Evolutionary conservation across 768 basidiomycete genomes (phyloP).

Genomic region (Boletus coccyginus): DNA sequence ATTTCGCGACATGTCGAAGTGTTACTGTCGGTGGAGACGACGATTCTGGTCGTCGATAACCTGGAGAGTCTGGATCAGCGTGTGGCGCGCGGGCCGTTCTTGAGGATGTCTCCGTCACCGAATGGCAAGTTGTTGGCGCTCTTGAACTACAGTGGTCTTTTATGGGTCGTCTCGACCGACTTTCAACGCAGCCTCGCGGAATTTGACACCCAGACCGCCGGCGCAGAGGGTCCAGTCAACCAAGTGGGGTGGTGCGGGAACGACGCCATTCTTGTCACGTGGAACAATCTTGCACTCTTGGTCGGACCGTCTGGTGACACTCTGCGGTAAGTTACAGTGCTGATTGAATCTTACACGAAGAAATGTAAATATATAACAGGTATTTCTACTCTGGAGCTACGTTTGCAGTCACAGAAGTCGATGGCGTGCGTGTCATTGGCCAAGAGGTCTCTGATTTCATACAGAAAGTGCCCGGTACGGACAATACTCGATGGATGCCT

Average conservation of each 20-base stretch:
- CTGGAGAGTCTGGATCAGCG: slow-evolving; percentile 88
- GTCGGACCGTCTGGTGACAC: slow-evolving; percentile 93
- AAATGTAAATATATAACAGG: slow-evolving; percentile 39
- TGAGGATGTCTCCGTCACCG: slow-evolving; percentile 83
- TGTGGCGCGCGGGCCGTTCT: slow-evolving; percentile 85
- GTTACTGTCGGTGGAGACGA: slow-evolving; percentile 74
- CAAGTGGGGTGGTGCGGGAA: slow-evolving; percentile 96
- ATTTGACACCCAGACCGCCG: slow-evolving; percentile 65
- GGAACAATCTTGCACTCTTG: slow-evolving; percentile 72
- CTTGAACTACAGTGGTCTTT: slow-evolving; percentile 63
- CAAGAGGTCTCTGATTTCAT: slow-evolving; percentile 83
- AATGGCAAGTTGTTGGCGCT: slow-evolving; percentile 92
- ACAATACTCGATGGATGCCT: neutral
- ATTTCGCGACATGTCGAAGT: slow-evolving; percentile 90
- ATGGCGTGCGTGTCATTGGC: slow-evolving; percentile 84
- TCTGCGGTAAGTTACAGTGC: slow-evolving; percentile 56
- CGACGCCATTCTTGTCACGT: slow-evolving; percentile 87
- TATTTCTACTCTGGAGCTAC: slow-evolving; percentile 77
- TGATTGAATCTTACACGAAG: neutral
- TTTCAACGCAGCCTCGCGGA: slow-evolving; percentile 89
- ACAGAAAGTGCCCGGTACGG: slow-evolving; percentile 88
- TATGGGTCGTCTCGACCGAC: slow-evolving; percentile 95
- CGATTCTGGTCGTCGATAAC: slow-evolving; percentile 84
- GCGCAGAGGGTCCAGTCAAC: slow-evolving; percentile 54
- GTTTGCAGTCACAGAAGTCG: slow-evolving; percentile 80